Base-by-base conservation (phyloP, 768 basidiomycete species). In the Psilocybe subaeruginosa region DNA sequence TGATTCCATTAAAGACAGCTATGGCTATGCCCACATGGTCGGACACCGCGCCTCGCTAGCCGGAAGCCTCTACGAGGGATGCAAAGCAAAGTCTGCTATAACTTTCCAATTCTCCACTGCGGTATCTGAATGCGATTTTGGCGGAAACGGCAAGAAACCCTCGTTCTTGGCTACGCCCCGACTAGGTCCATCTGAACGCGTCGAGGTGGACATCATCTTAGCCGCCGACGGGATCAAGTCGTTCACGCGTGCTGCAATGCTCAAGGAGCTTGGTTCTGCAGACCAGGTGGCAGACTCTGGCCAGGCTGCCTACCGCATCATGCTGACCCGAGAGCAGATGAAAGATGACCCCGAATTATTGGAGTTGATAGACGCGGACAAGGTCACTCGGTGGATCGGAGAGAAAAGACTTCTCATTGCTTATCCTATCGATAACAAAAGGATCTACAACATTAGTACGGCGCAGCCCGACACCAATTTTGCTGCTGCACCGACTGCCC, bases 271-370 rank as follows among this genome's bases (percentile, higher is more conserved):
- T 19, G 57, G 46, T 33, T 23, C 16, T 29, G 19, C 29, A 23
- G 57, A 48, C 30, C 30, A 39, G 11, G 57, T 58, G 19, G 27
- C 8, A 11, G 57, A 58, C n/a, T 47, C 47, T 0, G 48, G 48
- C 12, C 57, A 58, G 30, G 57, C 57, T 27, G 57, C 57, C 1
- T 58, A 58, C 23, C 57, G 57, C 17, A 58, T 58, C 48, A 58
- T 58, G 57, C 57, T 58, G 8, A 58, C 46, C 8, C 57, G 57
- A 8, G 57, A 58, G 48, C 47, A 58, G 33, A 48, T 58, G 57
- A 14, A 33, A 17, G 17, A 48, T 23, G 57, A 58, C 16, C 48
- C 57, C 4, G 57, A 58, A 31, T 43, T 58, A 6, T 12, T 58
- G 14, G 47, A 58, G 33, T 35, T 58, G 17, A 50, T 58, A n/a